Conservation (phyloP, 2,329 filamentous ascomycete genomes). For the Periconia sp. region DNA sequence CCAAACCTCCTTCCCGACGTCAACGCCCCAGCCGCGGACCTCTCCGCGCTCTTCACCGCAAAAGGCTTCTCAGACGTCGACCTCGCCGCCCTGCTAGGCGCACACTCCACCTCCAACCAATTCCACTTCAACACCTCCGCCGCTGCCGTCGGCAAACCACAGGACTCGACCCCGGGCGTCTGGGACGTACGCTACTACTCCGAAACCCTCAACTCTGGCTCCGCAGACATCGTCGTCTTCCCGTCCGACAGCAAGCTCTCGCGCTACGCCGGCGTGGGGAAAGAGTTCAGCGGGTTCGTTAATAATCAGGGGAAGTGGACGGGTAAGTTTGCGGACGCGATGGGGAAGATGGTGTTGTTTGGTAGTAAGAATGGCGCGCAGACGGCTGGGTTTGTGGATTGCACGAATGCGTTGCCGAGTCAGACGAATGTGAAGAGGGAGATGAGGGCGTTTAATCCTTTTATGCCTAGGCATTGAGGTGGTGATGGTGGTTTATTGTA, state of each 20-base stretch:
- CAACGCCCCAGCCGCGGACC: slow-evolving; percentile 36
- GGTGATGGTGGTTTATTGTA: too few relatives aligned
- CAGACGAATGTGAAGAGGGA: slow-evolving; percentile 22
- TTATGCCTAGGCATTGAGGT: slow-evolving; percentile 9
- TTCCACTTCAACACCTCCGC: slow-evolving; percentile 17
- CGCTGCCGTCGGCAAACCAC: slow-evolving; percentile 37
- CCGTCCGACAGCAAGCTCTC: slow-evolving; percentile 35
- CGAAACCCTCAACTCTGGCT: slow-evolving; percentile 31
- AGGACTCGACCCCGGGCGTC: slow-evolving; percentile 50
- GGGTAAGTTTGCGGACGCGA: slow-evolving; percentile 31
- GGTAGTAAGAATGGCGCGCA: slow-evolving; percentile 10
- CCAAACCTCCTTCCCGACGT: slow-evolving; percentile 49
- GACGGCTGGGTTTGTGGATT: slow-evolving; percentile 18
- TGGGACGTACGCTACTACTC: slow-evolving; percentile 31
- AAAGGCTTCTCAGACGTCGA: slow-evolving; percentile 54
- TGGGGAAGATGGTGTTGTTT: slow-evolving; percentile 23
- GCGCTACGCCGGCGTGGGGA: slow-evolving; percentile 28
- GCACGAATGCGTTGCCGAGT: slow-evolving; percentile 20
- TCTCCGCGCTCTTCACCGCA: slow-evolving; percentile 50
- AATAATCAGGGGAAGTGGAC: slow-evolving; percentile 38
- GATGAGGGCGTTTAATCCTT: slow-evolving; percentile 12
- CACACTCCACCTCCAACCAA: slow-evolving; percentile 50
- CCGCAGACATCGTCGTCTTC: slow-evolving; percentile 27
- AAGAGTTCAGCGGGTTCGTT: slow-evolving; percentile 39
- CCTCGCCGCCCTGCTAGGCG: slow-evolving; percentile 55